A percentile compares a stretch with the other conserved stretches of the same genome.
Evolutionary conservation across 164 flowering plant species (phyloP).

Genomic region (Annona cherimola): DNA sequence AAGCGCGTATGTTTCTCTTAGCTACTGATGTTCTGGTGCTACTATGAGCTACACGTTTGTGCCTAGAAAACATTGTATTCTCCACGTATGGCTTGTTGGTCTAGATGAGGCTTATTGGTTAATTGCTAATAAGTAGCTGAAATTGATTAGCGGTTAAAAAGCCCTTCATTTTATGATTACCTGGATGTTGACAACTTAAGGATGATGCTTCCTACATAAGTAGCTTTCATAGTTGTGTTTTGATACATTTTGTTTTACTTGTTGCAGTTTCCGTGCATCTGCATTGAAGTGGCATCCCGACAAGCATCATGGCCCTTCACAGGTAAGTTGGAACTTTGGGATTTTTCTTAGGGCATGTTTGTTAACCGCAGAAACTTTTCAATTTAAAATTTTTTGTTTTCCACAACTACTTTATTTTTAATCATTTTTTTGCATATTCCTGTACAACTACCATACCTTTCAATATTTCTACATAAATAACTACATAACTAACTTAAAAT

Average conservation of each 20-base stretch:
- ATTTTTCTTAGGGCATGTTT: no score
- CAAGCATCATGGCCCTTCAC: slow-evolving; percentile 75
- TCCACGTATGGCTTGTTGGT: not conserved
- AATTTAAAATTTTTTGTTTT: no score
- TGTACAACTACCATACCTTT: no score
- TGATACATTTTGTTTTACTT: not conserved
- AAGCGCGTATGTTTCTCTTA: slow-evolving; percentile 57
- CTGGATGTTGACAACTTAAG: not conserved
- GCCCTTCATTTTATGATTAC: no score
- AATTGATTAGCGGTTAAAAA: no score
- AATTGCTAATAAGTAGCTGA: no score
- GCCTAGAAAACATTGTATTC: not conserved
- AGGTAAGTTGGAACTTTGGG: slow-evolving; percentile 34
- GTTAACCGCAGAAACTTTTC: no score
- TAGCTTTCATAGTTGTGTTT: not conserved
- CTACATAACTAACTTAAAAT: no score
- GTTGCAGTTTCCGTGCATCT: slow-evolving; percentile 65
- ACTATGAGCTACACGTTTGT: not conserved
- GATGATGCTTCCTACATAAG: not conserved
- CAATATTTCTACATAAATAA: no score
- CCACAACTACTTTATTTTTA: no score
- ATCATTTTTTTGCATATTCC: no score
- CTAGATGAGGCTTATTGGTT: no score
- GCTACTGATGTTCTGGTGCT: not conserved
- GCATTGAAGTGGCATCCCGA: slow-evolving; percentile 99